Evolutionary conservation across 1,284 basidiomycete species (phyloP).

Genomic region (Peniophora sp.): DNA sequence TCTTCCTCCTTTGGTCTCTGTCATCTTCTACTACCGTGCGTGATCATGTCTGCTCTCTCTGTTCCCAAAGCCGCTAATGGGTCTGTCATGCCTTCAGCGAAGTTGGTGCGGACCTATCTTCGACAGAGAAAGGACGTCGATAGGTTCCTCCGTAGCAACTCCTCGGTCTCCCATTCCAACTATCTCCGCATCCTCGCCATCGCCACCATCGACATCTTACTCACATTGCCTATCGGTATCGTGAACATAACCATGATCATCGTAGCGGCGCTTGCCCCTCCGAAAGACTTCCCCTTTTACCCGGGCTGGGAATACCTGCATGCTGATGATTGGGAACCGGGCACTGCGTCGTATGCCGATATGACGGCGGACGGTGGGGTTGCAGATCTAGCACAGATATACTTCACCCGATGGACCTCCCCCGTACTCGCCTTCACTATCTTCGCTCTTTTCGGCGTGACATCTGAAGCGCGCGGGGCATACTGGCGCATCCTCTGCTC

Average conservation of each 20-base stretch:
- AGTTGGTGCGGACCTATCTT: neutral
- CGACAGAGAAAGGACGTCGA: neutral
- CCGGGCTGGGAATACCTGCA: neutral
- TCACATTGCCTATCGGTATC: neutral
- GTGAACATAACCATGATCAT: too few relatives aligned
- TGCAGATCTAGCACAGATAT: neutral
- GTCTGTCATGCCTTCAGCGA: neutral
- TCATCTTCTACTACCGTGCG: neutral
- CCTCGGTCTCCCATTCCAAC: neutral
- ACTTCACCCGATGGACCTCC: neutral
- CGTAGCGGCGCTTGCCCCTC: too few relatives aligned
- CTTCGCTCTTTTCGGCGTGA: neutral
- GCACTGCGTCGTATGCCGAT: neutral
- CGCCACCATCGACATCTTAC: neutral
- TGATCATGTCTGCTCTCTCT: neutral
- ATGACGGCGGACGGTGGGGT: neutral
- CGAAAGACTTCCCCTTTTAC: neutral
- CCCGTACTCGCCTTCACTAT: neutral
- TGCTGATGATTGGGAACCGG: neutral
- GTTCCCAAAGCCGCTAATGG: neutral
- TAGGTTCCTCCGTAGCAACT: neutral
- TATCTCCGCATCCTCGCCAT: neutral
- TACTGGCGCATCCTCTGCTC: neutral
- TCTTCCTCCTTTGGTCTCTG: neutral
- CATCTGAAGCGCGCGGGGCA: neutral